A percentile compares a stretch with the other conserved stretches of the same genome.
Evolutionary conservation across 108 stramenopile species (phyloP).

Genomic region (Conticribra weissflogii): DNA sequence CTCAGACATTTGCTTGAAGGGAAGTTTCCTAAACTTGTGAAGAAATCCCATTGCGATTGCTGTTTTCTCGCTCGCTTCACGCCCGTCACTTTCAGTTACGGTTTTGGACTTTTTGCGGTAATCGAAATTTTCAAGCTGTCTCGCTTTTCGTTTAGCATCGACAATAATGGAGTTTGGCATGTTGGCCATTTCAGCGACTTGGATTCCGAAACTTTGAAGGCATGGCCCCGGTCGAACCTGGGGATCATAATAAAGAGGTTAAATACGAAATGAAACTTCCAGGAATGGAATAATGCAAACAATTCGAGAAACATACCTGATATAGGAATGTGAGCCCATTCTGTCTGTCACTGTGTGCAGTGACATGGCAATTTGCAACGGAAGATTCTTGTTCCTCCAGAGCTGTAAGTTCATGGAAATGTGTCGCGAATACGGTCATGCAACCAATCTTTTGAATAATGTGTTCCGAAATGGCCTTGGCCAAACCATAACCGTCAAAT

Average conservation of each 20-base stretch:
- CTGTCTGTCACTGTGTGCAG: constrained; percentile 68
- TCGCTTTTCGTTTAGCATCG: constrained; percentile 94
- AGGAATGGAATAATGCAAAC: constrained; percentile 28
- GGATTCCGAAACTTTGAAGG: constrained; percentile 95
- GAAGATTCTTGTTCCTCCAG: constrained; percentile 54
- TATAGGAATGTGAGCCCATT: constrained; percentile 85
- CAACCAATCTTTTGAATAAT: constrained; percentile 80
- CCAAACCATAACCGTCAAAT: constrained; percentile 97
- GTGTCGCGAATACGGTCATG: constrained; percentile 96
- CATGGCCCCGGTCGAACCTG: constrained; percentile 92
- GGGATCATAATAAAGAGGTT: neutral
- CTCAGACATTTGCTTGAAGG: constrained; percentile 25
- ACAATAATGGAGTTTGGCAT: constrained; percentile 86
- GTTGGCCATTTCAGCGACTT: constrained; percentile 94
- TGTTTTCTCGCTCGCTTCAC: constrained; percentile 30
- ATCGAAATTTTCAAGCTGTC: constrained; percentile 87
- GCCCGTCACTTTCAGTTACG: constrained; percentile 12
- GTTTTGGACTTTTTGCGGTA: constrained; percentile 54
- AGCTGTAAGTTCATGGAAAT: constrained; percentile 98
- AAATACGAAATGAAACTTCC: neutral
- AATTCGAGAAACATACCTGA: constrained; percentile 32
- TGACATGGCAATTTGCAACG: constrained; percentile 93
- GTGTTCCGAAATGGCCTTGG: constrained; percentile 95
- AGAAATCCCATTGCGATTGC: constrained; percentile 47
- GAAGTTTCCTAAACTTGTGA: constrained; percentile 35